These are phyloP conservation scores for Tephrocybe rancida DNA, from an alignment of 768 basidiomycete species.

Conservation along the genomic window DNA sequence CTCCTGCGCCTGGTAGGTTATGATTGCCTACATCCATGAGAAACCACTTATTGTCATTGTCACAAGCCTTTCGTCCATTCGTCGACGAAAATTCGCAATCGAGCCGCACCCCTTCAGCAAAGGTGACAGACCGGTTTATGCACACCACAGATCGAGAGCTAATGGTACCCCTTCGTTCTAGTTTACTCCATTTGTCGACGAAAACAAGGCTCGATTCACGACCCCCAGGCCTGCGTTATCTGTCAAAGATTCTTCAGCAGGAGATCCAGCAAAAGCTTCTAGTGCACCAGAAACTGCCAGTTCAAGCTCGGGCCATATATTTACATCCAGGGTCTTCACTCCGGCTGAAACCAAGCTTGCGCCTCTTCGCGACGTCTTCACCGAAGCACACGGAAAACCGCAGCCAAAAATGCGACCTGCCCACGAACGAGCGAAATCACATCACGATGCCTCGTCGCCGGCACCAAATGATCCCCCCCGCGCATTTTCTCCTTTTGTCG, in stretches of 20 bases:
- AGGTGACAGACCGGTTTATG: constrained; percentile 30
- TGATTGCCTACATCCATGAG: constrained; percentile 5
- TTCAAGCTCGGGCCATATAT: constrained; percentile 41
- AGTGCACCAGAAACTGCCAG: constrained; percentile 36
- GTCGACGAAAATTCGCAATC: constrained; percentile 59
- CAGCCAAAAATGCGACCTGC: constrained; percentile 35
- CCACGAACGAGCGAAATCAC: constrained; percentile 47
- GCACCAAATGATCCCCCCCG: constrained; percentile 22
- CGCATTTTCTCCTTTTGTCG: constrained; percentile 42
- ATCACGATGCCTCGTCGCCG: constrained; percentile 31
- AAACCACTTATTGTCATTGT: constrained; percentile 11
- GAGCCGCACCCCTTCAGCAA: constrained; percentile 46
- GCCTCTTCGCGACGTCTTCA: constrained; percentile 46
- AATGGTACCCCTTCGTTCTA: constrained; percentile 24
- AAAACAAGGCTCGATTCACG: constrained; percentile 43
- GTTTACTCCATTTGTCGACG: constrained; percentile 72
- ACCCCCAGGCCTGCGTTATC: constrained; percentile 49
- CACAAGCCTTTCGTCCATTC: constrained; percentile 66
- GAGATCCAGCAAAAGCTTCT: constrained; percentile 30
- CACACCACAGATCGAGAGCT: constrained; percentile 13
- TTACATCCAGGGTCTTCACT: constrained; percentile 63
- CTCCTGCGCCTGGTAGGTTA: constrained; percentile 35
- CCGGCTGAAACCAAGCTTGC: constrained; percentile 50
- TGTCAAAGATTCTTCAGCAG: constrained; percentile 46
- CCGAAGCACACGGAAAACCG: constrained; percentile 46